These are phyloP conservation scores for Metarhizium anisopliae DNA, from an alignment of 2,329 filamentous ascomycete genomes.

Conservation along the genomic window DNA sequence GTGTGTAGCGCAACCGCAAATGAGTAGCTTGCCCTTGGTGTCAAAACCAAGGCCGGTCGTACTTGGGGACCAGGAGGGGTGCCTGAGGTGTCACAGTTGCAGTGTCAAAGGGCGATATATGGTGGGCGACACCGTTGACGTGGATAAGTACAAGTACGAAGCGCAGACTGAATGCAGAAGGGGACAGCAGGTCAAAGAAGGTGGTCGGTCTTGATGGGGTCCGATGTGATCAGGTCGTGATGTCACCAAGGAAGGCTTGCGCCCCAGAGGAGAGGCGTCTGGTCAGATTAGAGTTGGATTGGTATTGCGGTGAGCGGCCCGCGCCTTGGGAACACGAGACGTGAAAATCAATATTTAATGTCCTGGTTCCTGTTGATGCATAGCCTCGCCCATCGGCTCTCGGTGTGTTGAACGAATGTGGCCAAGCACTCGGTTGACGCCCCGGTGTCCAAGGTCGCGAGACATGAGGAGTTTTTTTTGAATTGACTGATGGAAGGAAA, in stretches of 20 bases:
- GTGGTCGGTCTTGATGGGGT: neutral
- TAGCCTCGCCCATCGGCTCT: no score
- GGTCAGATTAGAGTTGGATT: neutral
- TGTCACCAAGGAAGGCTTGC: neutral
- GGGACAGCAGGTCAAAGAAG: neutral
- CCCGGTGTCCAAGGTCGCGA: no score
- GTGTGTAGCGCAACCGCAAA: neutral
- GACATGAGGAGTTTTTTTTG: no score
- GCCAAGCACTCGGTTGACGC: no score
- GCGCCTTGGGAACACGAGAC: neutral
- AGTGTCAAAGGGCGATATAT: neutral
- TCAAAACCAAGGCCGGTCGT: no score
- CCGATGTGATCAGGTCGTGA: neutral
- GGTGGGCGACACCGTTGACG: neutral
- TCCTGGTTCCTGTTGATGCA: no score
- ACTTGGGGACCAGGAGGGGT: neutral
- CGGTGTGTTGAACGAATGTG: no score
- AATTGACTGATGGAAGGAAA: no score
- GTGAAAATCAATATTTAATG: no score
- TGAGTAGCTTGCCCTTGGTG: neutral
- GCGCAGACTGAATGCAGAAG: neutral
- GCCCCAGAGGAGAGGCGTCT: neutral
- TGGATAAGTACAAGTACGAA: neutral
- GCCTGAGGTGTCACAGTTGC: neutral
- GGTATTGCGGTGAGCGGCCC: neutral